Conservation (phyloP, 768 basidiomycete genomes). For the Leccinum longicurvipes region DNA sequence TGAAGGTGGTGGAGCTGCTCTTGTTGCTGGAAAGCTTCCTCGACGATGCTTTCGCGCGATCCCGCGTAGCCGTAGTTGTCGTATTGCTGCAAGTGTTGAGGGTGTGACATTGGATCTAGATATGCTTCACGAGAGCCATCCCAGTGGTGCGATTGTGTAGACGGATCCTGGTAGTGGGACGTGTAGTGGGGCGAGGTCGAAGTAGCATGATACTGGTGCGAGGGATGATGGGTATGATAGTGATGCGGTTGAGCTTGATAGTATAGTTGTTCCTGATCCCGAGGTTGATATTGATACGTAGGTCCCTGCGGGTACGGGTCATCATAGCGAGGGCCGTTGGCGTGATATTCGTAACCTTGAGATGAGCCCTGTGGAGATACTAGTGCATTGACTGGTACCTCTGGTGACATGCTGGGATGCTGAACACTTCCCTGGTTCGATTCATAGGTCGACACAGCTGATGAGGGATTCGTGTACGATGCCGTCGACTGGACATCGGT, state of each 20-base stretch:
- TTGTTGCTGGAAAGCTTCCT: conserved; percentile 13
- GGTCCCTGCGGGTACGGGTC: conserved; percentile 14
- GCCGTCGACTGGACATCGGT: conserved; percentile 9
- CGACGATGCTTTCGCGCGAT: background rate
- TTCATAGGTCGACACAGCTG: conserved; percentile 5
- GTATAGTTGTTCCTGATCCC: conserved; percentile 20
- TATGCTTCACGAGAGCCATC: conserved; percentile 2
- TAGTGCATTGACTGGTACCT: conserved; percentile 8
- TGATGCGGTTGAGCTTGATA: conserved; percentile 22
- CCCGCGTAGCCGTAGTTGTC: background rate
- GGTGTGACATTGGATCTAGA: background rate
- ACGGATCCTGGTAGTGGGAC: conserved; percentile 9
- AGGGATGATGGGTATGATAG: conserved; percentile 10
- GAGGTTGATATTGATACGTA: conserved; percentile 11
- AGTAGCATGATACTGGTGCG: conserved; percentile 1
- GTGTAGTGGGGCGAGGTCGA: conserved; percentile 4
- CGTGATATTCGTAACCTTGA: conserved; percentile 10
- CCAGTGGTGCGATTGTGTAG: conserved; percentile 15
- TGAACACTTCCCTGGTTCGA: background rate
- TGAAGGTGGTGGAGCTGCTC: conserved; percentile 25
- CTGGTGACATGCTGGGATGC: background rate
- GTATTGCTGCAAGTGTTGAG: conserved; percentile 8
- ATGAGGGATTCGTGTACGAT: conserved; percentile 2
- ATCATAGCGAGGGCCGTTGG: conserved; percentile 14
- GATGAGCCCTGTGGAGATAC: conserved; percentile 18